Evolutionary conservation across 768 basidiomycete species (phyloP).

Genomic region (Artomyces pyxidatus): DNA sequence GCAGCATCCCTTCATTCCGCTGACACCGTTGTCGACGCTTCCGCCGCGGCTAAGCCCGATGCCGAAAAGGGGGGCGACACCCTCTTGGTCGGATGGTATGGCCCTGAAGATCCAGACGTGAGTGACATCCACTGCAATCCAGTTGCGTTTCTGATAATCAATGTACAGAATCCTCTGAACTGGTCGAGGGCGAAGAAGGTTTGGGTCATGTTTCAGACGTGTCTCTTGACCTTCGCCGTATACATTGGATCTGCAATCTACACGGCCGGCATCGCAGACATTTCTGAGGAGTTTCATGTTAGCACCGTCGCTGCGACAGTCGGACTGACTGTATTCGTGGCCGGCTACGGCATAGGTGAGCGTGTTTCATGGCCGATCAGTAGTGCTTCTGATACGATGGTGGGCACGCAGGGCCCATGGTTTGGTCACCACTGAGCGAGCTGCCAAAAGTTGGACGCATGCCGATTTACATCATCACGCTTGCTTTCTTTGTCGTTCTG

Average conservation of each 20-base stretch:
- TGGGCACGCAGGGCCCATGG: constrained; percentile 13
- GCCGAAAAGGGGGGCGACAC: constrained; percentile 10
- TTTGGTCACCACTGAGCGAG: constrained; percentile 27
- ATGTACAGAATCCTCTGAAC: constrained; percentile 13
- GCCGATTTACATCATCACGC: constrained; percentile 25
- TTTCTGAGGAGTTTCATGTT: constrained; percentile 21
- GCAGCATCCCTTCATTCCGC: neutral
- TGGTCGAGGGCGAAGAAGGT: constrained; percentile 24
- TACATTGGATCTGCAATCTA: constrained; percentile 29
- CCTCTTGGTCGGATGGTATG: constrained; percentile 21
- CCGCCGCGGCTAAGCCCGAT: neutral
- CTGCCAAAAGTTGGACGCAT: constrained; percentile 27
- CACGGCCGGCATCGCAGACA: constrained; percentile 20
- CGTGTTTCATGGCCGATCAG: neutral
- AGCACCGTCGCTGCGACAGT: constrained; percentile 23
- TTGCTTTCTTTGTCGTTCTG: constrained; percentile 24
- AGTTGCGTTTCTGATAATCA: neutral
- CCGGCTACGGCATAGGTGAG: constrained; percentile 18
- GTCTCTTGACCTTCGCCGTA: constrained; percentile 26
- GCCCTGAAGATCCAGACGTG: constrained; percentile 14
- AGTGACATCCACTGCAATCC: neutral
- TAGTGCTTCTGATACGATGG: constrained; percentile 8
- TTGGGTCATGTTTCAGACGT: constrained; percentile 25
- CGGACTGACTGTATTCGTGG: constrained; percentile 23
- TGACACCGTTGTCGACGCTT: neutral